Base-by-base conservation (phyloP, 2,329 filamentous ascomycete genomes). In the Microdochium bolleyi region DNA sequence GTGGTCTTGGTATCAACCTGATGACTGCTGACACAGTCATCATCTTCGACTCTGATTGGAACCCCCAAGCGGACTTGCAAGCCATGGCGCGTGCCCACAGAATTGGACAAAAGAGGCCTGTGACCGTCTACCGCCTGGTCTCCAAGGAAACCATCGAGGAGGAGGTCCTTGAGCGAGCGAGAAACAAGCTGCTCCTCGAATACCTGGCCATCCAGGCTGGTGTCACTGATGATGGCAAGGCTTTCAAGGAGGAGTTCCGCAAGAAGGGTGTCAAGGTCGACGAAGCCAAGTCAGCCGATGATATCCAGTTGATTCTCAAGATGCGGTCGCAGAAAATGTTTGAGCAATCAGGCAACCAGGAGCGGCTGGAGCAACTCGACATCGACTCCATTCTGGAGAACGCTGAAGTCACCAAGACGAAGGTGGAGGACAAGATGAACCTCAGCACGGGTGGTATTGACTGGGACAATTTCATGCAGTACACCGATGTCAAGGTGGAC, bases 251-350 rank as follows among this genome's bases (percentile, higher is more conserved):
- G 61, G 83, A 96, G 63, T 84, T 90, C 60, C 86, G 86, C 62
- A 89, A 92, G 69, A 88, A 91, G 69, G 83, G 83, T 69, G 73
- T 74, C 71, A 87, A 74, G 77, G 83, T 78, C 34, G 86, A 87
- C 52, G 92, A 95, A 61, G 92, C 92, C 8, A 92, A 86, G 54
- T 95, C 90, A 2, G 89, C 89, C 1, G 92, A 96, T 58, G 94
- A 96, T 64, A 97, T 97, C 59, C 95, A 94, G 57, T 88, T 89
- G 68, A 95, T 99, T 54, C 80, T 99, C 64, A 97, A 97, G 74
- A 91, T 92, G 71, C 88, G 94, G 60, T 95, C 94, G n/a, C 94
- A 96, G 66, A 96, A 94, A 70, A 95, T 99, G 87, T 99, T 99
- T 61, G 92, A 97, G 70, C 92, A 96, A 68, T 94, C 89, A 11